These are phyloP conservation scores for Pestalotiopsis sp. DNA, from an alignment of 2,329 filamentous ascomycete genomes.

Conservation along the genomic window DNA sequence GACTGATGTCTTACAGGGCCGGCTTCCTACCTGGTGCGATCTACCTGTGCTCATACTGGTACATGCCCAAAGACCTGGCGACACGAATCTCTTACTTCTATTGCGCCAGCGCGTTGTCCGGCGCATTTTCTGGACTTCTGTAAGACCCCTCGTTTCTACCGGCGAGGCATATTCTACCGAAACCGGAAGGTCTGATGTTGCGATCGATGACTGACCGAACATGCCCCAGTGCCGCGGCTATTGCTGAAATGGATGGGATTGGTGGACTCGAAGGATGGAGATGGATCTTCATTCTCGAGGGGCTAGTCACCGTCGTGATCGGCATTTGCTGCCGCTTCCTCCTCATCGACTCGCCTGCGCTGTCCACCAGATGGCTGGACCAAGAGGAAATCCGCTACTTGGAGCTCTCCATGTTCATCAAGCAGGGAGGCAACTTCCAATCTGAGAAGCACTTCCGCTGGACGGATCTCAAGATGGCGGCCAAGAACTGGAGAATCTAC, in stretches of 20 bases:
- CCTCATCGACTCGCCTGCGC: slow-evolving; percentile 15
- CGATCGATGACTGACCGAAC: neutral
- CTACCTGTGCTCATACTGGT: slow-evolving; percentile 30
- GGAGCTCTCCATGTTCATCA: slow-evolving; percentile 28
- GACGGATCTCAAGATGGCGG: slow-evolving; percentile 14
- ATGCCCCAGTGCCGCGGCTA: slow-evolving; percentile 7
- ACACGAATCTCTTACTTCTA: slow-evolving; percentile 29
- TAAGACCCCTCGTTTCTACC: neutral
- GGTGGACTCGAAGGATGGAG: slow-evolving; percentile 42
- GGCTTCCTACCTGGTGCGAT: slow-evolving; percentile 31
- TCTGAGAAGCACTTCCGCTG: slow-evolving; percentile 9
- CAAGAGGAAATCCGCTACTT: slow-evolving; percentile 35
- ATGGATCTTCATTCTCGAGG: slow-evolving; percentile 54
- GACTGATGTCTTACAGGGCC: slow-evolving; percentile 15
- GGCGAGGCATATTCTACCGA: neutral
- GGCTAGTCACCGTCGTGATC: slow-evolving; percentile 57
- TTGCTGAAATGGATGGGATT: slow-evolving; percentile 51
- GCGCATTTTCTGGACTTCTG: slow-evolving; percentile 58
- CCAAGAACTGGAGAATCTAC: slow-evolving; percentile 17
- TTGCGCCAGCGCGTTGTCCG: slow-evolving; percentile 59
- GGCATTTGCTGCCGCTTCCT: slow-evolving; percentile 54
- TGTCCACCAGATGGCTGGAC: slow-evolving; percentile 35
- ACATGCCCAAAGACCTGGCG: slow-evolving; percentile 27
- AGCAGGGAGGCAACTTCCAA: slow-evolving; percentile 17
- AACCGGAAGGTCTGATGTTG: neutral